Conservation (phyloP, 78 protist species). For the Chrysochromulina parva region DNA sequence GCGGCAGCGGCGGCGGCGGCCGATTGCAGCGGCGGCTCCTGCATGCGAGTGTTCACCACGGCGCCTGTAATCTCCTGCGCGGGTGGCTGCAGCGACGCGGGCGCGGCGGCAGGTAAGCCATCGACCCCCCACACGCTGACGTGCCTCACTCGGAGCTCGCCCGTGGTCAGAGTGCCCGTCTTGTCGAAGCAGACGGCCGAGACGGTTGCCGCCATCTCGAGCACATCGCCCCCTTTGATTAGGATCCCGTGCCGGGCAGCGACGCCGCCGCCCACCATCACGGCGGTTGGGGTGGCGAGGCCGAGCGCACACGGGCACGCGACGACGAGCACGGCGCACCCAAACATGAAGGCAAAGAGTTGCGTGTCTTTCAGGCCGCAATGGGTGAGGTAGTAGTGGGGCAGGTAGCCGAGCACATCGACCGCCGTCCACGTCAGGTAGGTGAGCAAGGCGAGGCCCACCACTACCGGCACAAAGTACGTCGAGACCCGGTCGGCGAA, state of each 20-base stretch:
- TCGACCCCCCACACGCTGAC: not conserved
- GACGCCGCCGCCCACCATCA: conserved; percentile 92
- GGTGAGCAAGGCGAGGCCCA: conserved; percentile 73
- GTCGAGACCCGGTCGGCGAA: conserved; percentile 80
- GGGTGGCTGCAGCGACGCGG: not conserved
- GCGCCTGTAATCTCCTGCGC: no score
- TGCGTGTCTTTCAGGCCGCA: no score
- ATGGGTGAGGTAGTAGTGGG: no score
- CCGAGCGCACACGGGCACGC: conserved; percentile 89
- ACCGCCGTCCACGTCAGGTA: conserved; percentile 70
- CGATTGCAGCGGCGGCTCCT: no score
- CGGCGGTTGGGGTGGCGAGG: conserved; percentile 92
- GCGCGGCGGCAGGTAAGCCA: not conserved
- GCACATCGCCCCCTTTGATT: conserved; percentile 80
- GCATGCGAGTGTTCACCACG: no score
- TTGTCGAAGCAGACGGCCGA: conserved; percentile 5
- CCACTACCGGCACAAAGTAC: conserved; percentile 85
- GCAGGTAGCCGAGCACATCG: not conserved
- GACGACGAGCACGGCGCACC: conserved; percentile 77
- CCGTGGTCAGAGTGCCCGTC: conserved; percentile 42
- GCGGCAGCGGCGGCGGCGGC: no score
- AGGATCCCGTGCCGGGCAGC: conserved; percentile 79
- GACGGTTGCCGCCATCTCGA: conserved; percentile 58
- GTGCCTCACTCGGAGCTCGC: not conserved
- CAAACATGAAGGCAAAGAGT: conserved; percentile 41